Evolutionary conservation across 1,284 basidiomycete species (phyloP).

Genomic region (Puccinia triticina): DNA sequence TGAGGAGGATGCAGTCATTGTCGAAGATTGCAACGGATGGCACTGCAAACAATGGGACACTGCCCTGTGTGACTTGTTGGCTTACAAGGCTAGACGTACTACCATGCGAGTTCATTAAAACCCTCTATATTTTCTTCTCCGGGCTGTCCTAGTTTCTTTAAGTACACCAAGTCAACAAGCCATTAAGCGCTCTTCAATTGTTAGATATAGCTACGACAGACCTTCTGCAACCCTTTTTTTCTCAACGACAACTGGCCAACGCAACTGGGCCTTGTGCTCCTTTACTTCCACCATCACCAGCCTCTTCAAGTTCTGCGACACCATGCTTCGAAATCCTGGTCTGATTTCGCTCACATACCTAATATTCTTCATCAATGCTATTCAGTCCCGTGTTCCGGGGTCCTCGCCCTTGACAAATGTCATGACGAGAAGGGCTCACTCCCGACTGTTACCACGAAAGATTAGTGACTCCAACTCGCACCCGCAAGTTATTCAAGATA

Average conservation of each 20-base stretch:
- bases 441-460: slow-evolving; percentile 20
- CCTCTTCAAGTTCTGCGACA: neutral
- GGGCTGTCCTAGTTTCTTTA: neutral
- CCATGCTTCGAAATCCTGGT: neutral
- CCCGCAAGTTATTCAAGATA: slow-evolving; percentile 31
- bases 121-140: neutral
- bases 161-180: neutral
- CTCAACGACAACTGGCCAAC: too few species aligned
- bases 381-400: neutral
- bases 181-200: neutral
- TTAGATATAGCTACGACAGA: neutral
- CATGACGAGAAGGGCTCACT: neutral
- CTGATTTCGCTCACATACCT: neutral
- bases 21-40: neutral
- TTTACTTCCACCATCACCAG: neutral
- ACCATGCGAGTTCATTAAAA: neutral
- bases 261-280: neutral
- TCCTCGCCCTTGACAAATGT: neutral
- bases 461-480: slow-evolving; percentile 45
- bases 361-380: neutral
- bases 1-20: neutral
- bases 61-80: too few species aligned
- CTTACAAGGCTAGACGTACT: neutral
- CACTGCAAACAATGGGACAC: neutral
- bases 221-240: neutral